These are phyloP conservation scores for Hyaloperonospora arabidopsidis DNA, from an alignment of 352 stramenopile genomes.

Conservation along the genomic window DNA sequence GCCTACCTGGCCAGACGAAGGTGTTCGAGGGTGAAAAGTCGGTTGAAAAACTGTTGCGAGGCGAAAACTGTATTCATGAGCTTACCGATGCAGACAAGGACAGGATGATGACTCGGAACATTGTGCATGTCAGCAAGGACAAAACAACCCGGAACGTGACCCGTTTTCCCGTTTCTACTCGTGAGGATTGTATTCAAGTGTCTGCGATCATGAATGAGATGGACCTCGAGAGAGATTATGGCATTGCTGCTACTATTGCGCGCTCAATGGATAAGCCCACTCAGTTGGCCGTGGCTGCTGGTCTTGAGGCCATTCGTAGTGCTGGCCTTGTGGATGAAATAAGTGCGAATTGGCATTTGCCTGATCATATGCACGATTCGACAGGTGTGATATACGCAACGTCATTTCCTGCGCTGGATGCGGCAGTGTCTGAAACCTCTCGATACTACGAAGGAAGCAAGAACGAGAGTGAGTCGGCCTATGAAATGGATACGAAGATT, in stretches of 20 bases:
- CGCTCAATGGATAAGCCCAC: constrained; percentile 93
- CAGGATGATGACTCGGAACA: constrained; percentile 89
- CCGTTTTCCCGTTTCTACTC: constrained; percentile 32
- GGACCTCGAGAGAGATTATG: constrained; percentile 73
- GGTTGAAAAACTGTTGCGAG: constrained; percentile 82
- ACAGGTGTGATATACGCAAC: constrained; percentile 94
- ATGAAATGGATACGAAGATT: constrained; percentile 95
- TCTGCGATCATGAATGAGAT: constrained; percentile 76
- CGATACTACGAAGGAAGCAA: constrained; percentile 47
- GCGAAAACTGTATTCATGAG: constrained; percentile 85
- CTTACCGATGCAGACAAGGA: constrained; percentile 62
- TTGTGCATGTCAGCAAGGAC: constrained; percentile 78
- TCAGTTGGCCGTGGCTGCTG: constrained; percentile 90
- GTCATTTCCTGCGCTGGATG: constrained; percentile 93
- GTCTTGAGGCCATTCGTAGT: constrained; percentile 90
- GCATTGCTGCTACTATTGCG: constrained; percentile 81
- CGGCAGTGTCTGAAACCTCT: constrained; percentile 86
- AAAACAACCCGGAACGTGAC: constrained; percentile 38
- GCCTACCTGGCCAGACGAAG: constrained; percentile 72
- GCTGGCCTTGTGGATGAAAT: constrained; percentile 71
- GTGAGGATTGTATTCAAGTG: constrained; percentile 82
- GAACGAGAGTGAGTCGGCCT: constrained; percentile 24
- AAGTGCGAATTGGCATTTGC: constrained; percentile 77
- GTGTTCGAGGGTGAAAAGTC: constrained; percentile 73
- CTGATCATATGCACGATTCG: constrained; percentile 74